Evolutionary conservation across 768 basidiomycete genomes (phyloP).

Genomic region (Panus rudis): DNA sequence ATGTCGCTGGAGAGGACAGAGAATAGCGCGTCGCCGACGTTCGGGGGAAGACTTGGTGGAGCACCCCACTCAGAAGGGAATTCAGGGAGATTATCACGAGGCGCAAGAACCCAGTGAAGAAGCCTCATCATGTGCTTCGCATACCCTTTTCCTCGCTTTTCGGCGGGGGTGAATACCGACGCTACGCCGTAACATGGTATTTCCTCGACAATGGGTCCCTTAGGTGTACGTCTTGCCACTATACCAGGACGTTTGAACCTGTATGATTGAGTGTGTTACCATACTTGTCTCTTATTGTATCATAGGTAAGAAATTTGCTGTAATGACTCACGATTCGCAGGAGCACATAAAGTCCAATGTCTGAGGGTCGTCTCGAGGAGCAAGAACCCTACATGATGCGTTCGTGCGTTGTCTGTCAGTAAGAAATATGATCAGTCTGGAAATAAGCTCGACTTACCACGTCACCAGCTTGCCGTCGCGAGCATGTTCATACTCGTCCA

Average conservation of each 20-base stretch:
- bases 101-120: constrained; percentile 48
- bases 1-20: constrained; percentile 51
- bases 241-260: constrained; percentile 32
- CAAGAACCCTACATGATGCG: constrained; percentile 47
- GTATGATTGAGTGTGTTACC: constrained; percentile 2
- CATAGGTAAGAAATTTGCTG: neutral
- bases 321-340: constrained; percentile 49
- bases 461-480: constrained; percentile 38
- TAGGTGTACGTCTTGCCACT: constrained; percentile 12
- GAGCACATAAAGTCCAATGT: constrained; percentile 52
- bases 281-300: neutral
- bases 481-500: constrained; percentile 38
- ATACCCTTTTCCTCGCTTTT: constrained; percentile 48
- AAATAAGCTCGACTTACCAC: constrained; percentile 34
- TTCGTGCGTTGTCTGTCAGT: no score
- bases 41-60: constrained; percentile 28
- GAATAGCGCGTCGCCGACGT: constrained; percentile 35
- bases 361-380: constrained; percentile 40
- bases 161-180: constrained; percentile 46
- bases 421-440: neutral
- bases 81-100: constrained; percentile 22
- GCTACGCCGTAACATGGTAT: constrained; percentile 47
- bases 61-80: constrained; percentile 38
- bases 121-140: constrained; percentile 59
- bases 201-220: constrained; percentile 17